These are phyloP conservation scores for Emmonsiellopsis sp. DNA, from an alignment of 2,329 filamentous ascomycete species.

Conservation along the genomic window DNA sequence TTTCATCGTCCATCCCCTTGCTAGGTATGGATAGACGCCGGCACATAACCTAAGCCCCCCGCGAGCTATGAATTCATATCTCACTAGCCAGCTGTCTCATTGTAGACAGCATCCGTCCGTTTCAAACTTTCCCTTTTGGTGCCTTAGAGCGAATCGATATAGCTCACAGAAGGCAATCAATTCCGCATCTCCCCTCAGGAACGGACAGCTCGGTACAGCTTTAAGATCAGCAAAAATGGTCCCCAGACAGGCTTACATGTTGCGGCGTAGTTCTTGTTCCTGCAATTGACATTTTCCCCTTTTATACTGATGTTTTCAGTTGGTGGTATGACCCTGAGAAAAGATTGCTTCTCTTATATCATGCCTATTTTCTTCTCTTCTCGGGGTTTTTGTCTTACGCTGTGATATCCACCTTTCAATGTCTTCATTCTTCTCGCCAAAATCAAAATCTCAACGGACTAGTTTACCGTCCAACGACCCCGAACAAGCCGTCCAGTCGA, in stretches of 20 bases:
- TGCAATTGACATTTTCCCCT: too few relatives aligned
- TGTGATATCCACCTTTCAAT: not conserved
- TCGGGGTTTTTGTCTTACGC: not conserved
- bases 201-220: not conserved
- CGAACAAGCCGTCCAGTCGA: slow-evolving; percentile 1
- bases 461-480: not conserved
- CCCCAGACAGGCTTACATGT: too few relatives aligned
- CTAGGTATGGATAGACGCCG: not conserved
- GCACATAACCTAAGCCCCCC: not conserved
- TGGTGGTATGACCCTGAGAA: too few relatives aligned
- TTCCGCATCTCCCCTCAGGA: not conserved
- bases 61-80: not conserved
- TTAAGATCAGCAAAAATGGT: not conserved
- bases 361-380: not conserved
- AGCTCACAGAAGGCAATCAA: not conserved
- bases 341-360: not conserved
- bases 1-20: too few relatives aligned
- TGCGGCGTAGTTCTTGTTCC: too few relatives aligned
- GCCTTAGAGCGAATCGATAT: not conserved
- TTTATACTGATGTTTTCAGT: too few relatives aligned
- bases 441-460: slow-evolving; percentile 5
- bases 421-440: slow-evolving; percentile 10
- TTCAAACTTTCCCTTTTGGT: not conserved
- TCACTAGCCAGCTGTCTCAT: not conserved
- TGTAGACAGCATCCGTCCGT: not conserved